These are phyloP conservation scores for Dendrocalamus latiflorus DNA, from an alignment of 202 grass and related monocot genomes.

Conservation along the genomic window DNA sequence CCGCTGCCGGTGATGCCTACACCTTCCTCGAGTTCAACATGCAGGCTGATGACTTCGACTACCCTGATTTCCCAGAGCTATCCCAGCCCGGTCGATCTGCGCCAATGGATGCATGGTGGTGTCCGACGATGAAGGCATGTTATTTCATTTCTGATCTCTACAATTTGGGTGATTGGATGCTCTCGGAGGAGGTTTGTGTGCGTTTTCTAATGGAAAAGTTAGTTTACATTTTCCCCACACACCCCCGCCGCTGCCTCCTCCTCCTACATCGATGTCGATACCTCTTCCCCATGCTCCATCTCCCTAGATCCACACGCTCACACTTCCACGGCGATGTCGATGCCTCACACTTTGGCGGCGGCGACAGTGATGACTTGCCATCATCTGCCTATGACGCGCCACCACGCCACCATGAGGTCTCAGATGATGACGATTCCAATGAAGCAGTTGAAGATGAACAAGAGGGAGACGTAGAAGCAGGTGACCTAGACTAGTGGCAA, in stretches of 20 bases:
- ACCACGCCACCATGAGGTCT: constrained; percentile 9
- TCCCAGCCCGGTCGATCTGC: too few species aligned
- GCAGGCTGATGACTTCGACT: too few species aligned
- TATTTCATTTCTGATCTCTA: neutral
- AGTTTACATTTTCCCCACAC: neutral
- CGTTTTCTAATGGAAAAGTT: constrained; percentile 24
- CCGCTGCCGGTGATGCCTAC: too few species aligned
- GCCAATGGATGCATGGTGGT: constrained; percentile 29
- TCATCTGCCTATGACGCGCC: constrained; percentile 53
- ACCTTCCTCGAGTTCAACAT: too few species aligned
- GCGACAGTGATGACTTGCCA: constrained; percentile 26
- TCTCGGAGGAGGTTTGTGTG: neutral
- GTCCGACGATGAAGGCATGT: constrained; percentile 66
- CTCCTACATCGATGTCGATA: too few species aligned
- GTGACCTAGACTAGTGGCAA: neutral
- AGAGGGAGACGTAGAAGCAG: constrained; percentile 11
- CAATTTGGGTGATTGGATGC: neutral
- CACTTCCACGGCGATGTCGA: too few species aligned
- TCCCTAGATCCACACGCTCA: too few species aligned
- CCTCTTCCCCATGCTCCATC: too few species aligned
- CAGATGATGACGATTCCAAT: constrained; percentile 26
- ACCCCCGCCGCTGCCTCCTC: too few species aligned
- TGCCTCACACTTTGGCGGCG: constrained; percentile 7
- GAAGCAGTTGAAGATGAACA: constrained; percentile 23
- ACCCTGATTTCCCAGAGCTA: too few species aligned